These are phyloP conservation scores for Agaricales sp. DNA, from an alignment of 1,284 basidiomycete genomes.

Conservation along the genomic window DNA sequence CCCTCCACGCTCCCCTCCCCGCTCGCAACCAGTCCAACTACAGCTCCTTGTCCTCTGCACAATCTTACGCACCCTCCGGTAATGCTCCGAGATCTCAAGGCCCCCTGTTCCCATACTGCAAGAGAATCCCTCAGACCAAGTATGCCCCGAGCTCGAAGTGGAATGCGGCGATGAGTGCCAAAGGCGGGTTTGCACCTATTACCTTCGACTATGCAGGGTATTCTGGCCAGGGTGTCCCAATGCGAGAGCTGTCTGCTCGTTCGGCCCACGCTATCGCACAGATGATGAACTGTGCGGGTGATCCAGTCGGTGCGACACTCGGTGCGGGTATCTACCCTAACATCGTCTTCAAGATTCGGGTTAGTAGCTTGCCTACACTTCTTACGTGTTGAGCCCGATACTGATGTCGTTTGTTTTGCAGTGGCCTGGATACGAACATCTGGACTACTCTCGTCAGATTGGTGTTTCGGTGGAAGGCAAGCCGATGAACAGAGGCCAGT, in stretches of 20 bases:
- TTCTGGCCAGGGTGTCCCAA: not conserved
- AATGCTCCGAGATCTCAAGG: not conserved
- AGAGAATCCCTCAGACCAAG: not conserved
- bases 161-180: not conserved
- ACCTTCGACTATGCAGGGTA: not conserved
- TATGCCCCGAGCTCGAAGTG: not conserved
- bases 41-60: not conserved
- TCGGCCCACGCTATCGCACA: not conserved
- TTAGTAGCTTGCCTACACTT: not conserved
- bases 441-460: not conserved
- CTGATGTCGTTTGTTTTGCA: not conserved
- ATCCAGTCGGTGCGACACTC: not conserved
- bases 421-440: not conserved
- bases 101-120: not conserved
- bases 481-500: not conserved
- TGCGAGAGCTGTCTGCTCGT: not conserved
- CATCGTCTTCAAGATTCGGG: not conserved
- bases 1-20: not conserved
- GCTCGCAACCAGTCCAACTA: not conserved
- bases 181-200: not conserved
- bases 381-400: not conserved
- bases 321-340: not conserved
- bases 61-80: not conserved
- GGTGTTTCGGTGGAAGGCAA: not conserved
- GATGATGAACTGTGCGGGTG: not conserved